Base-by-base conservation (phyloP, 352 stramenopile genomes). In the Aphanomyces cochlioides region DNA sequence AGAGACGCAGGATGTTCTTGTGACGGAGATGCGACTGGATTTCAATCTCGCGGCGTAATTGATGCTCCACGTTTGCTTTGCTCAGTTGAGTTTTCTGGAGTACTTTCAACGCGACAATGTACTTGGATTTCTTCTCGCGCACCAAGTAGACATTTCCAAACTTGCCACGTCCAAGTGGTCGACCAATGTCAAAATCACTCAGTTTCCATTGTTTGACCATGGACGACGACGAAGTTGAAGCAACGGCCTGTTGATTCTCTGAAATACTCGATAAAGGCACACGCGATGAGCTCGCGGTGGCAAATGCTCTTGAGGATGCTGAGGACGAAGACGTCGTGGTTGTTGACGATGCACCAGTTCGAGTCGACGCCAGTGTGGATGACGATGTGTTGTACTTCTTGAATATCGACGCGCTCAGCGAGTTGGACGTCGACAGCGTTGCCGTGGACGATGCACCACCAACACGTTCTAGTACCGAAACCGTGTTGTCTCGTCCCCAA, bases 101-200 rank as follows among this genome's bases (percentile, higher is more conserved):
- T 63, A 98, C 97, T 75, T 99, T 99, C 58, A 99, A 88, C 38
- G 97, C 98, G 37, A 99, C 96, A 69, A 99, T 98, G 78, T 98
- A 99, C 77, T 99, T 98, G 75, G 87, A 98, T 68, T 93, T 84
- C 67, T 98, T 98, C 78, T 99, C 96, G 41, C 97, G 85, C 12
- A 97, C 97, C 43, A 99, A 83, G 82, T 99, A 99, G 12, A 99
- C 98, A 66, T 95, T 96, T 56, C 97, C 97, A 77, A 99, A 99
- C 77, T 99, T 99, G 65, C 98, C 98, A 41, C 95, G 91, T 7
- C 98, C 98, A 40, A 99, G 85, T 1, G 96, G 96, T 67, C 98
- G 98, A 48, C 97, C 98, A 72, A 99, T 99, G 71, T 99, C 97
- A 90, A 99, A 99, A 80, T 99, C 98, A 69, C 89, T 90, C 28